Conservation (phyloP, 768 basidiomycete species). For the Collybia sp. region DNA sequence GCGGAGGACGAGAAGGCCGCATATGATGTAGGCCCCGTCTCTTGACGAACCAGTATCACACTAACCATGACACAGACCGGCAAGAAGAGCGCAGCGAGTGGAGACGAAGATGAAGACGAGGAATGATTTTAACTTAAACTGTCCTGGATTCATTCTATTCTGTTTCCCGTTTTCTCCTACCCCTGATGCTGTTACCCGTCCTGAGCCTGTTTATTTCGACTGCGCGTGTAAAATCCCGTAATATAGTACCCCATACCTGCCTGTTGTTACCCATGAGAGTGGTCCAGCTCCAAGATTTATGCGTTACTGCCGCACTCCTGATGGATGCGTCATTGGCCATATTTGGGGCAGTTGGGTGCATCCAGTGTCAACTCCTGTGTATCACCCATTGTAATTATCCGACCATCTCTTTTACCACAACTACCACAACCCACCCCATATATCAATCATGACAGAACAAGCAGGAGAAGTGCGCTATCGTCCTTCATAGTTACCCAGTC, state of each 20-base stretch:
- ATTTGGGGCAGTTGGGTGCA: too few relatives aligned
- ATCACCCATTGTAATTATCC: neutral
- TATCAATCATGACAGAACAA: slow-evolving; percentile 14
- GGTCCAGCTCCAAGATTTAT: too few relatives aligned
- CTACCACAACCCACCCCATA: neutral
- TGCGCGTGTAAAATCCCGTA: neutral
- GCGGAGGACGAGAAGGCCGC: slow-evolving; percentile 76
- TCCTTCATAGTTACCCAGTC: neutral
- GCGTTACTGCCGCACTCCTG: too few relatives aligned
- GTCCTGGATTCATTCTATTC: neutral
- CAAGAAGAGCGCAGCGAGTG: slow-evolving; percentile 24
- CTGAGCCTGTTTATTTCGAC: too few relatives aligned
- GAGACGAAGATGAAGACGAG: slow-evolving; percentile 27
- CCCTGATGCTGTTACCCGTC: too few relatives aligned
- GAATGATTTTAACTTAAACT: slow-evolving; percentile 11
- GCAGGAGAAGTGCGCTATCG: slow-evolving; percentile 20
- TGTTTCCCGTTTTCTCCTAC: neutral
- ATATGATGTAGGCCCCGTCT: slow-evolving; percentile 33
- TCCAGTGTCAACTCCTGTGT: too few relatives aligned
- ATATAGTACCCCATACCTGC: neutral
- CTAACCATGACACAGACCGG: slow-evolving; percentile 6
- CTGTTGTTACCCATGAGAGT: too few relatives aligned
- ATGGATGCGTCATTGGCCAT: too few relatives aligned
- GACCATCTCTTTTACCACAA: neutral
- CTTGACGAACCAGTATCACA: neutral